phyloP scores from a whole-genome alignment of 495 filamentous ascomycete species.

The Aspergillus bertholletiae region DNA sequence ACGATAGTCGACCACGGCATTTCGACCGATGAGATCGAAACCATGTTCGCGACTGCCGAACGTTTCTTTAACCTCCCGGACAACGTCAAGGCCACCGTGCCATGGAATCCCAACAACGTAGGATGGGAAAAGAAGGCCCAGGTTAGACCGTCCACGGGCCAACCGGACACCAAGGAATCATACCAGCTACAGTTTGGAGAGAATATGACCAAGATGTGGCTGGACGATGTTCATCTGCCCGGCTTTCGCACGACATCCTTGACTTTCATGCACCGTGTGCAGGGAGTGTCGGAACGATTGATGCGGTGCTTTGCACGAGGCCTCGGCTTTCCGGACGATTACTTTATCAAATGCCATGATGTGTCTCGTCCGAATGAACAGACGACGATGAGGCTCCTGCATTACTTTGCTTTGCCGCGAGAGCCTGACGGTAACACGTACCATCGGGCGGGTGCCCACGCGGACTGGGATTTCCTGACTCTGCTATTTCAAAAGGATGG shows the following conservation, averaged over 20 bases:
- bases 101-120: slow-evolving; percentile 52
- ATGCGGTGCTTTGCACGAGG: slow-evolving; percentile 59
- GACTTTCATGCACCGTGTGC: slow-evolving; percentile 52
- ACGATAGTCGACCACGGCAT: slow-evolving; percentile 55
- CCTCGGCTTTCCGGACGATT: slow-evolving; percentile 52
- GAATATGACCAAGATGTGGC: slow-evolving; percentile 50
- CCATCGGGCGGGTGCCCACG: slow-evolving; percentile 62
- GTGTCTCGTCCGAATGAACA: slow-evolving; percentile 45
- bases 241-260: slow-evolving; percentile 43
- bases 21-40: slow-evolving; percentile 42
- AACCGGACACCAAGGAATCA: slow-evolving; percentile 58
- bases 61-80: slow-evolving; percentile 56
- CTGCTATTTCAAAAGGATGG: slow-evolving; percentile 63
- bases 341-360: slow-evolving; percentile 55
- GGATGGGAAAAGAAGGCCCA: slow-evolving; percentile 66
- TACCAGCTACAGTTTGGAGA: slow-evolving; percentile 60
- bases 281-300: slow-evolving; percentile 51
- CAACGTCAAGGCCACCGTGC: slow-evolving; percentile 46
- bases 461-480: slow-evolving; percentile 61
- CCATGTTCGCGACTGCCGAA: slow-evolving; percentile 49
- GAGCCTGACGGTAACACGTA: slow-evolving; percentile 42
- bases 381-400: slow-evolving; percentile 55
- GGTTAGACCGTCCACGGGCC: slow-evolving; percentile 57
- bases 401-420: slow-evolving; percentile 50
- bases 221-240: slow-evolving; percentile 42